Evolutionary conservation across 2,329 filamentous ascomycete species (phyloP).

Genomic region (Periconia macrospinosa): DNA sequence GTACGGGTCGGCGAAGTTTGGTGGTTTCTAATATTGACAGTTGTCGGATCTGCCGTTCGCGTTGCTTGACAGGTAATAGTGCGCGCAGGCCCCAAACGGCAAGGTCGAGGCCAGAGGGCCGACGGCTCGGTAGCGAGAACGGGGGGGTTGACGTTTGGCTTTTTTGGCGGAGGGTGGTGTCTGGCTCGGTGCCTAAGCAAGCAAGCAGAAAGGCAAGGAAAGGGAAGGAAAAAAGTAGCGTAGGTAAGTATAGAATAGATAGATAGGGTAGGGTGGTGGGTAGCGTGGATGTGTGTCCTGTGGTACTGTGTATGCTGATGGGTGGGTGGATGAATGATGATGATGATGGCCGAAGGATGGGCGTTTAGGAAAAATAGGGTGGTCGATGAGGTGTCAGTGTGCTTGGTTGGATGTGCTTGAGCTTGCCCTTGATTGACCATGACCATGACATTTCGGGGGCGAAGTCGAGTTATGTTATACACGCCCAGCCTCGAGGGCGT

Average conservation of each 20-base stretch:
- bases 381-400: too few relatives aligned
- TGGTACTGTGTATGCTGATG: too few relatives aligned
- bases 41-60: conserved; percentile 29
- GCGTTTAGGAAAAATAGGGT: too few relatives aligned
- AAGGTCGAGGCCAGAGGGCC: conserved; percentile 24
- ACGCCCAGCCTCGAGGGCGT: too few relatives aligned
- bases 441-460: conserved; percentile 35
- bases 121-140: conserved; percentile 27
- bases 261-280: conserved; percentile 31
- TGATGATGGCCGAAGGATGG: too few relatives aligned
- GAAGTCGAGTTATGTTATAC: conserved; percentile 39
- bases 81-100: conserved; percentile 9
- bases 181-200: not conserved
- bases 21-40: conserved; percentile 17
- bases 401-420: not conserved
- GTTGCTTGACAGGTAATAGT: conserved; percentile 25
- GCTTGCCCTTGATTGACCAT: not conserved
- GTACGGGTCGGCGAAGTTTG: conserved; percentile 32
- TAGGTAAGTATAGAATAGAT: conserved; percentile 38
- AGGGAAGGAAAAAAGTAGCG: conserved; percentile 14
- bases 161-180: not conserved
- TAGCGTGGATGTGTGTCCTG: conserved; percentile 6
- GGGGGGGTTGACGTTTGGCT: conserved; percentile 9
- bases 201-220: not conserved
- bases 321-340: too few relatives aligned